Evolutionary conservation across 2,329 filamentous ascomycete species (phyloP).

Genomic region (Cordyceps farinosa): DNA sequence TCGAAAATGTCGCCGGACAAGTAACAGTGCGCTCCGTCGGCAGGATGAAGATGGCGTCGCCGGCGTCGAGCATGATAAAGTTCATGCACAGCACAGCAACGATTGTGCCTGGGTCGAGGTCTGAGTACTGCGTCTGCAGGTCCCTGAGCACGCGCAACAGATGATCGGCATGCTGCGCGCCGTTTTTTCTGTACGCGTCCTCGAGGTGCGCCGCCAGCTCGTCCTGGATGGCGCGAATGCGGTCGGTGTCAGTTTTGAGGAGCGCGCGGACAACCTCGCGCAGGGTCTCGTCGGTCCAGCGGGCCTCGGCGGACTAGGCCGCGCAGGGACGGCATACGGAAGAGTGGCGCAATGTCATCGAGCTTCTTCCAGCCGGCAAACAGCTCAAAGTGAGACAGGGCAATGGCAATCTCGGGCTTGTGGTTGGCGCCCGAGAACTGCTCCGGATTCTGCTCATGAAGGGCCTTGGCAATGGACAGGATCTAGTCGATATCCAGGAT

Average conservation of each 20-base stretch:
- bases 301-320: conserved; percentile 47
- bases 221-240: conserved; percentile 51
- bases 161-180: conserved; percentile 34
- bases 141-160: conserved; percentile 40
- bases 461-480: conserved; percentile 69
- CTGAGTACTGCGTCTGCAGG: conserved; percentile 62
- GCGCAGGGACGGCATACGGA: conserved; percentile 53
- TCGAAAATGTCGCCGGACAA: conserved; percentile 71
- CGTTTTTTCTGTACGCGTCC: too few species aligned
- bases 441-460: conserved; percentile 61
- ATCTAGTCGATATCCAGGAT: conserved; percentile 39
- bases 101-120: conserved; percentile 61
- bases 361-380: conserved; percentile 73
- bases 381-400: conserved; percentile 67
- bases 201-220: conserved; percentile 41
- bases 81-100: conserved; percentile 74
- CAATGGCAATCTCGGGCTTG: conserved; percentile 76
- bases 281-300: conserved; percentile 56
- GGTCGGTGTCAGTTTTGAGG: conserved; percentile 50
- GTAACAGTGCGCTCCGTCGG: conserved; percentile 72
- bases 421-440: conserved; percentile 71
- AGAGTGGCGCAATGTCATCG: conserved; percentile 53
- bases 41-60: conserved; percentile 69
- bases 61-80: conserved; percentile 61
- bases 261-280: conserved; percentile 53